Evolutionary conservation across 2,329 filamentous ascomycete genomes (phyloP).

Genomic region (Aspergillus brasiliensis): DNA sequence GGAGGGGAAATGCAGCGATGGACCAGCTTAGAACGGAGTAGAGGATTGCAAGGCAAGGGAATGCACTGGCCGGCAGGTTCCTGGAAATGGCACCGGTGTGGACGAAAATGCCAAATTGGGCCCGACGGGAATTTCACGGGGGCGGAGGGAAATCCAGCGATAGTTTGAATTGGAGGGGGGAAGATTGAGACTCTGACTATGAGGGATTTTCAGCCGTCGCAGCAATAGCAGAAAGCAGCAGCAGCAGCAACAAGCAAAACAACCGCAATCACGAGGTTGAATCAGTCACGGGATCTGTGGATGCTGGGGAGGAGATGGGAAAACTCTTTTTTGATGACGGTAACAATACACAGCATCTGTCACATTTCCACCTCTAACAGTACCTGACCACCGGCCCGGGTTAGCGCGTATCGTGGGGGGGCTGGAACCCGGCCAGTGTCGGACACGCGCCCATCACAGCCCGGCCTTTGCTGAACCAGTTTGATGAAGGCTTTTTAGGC

Average conservation of each 20-base stretch:
- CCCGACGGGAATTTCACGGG: slow-evolving; percentile 10
- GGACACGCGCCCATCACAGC: not conserved
- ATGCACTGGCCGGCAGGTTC: not conserved
- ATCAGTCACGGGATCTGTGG: slow-evolving; percentile 9
- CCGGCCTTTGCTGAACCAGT: no score
- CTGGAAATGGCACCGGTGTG: not conserved
- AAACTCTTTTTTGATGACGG: slow-evolving; percentile 1
- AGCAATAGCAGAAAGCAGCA: slow-evolving; percentile 11
- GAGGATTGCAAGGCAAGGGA: not conserved
- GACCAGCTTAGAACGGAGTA: not conserved
- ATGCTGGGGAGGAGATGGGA: not conserved
- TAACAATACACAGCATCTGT: not conserved
- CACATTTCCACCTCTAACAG: not conserved
- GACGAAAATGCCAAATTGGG: not conserved
- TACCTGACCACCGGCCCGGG: slow-evolving; percentile 8
- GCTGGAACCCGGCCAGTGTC: slow-evolving; percentile 1
- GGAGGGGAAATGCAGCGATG: not conserved
- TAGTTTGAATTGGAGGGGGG: slow-evolving; percentile 2
- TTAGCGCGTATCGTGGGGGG: not conserved
- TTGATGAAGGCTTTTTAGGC: not conserved
- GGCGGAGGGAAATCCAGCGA: slow-evolving; percentile 21
- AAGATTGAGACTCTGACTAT: slow-evolving; percentile 19
- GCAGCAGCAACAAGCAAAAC: not conserved
- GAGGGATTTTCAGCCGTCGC: slow-evolving; percentile 25
- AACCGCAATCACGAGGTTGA: not conserved